These are phyloP conservation scores for Lachnum nothofagi DNA, from an alignment of 2,329 filamentous ascomycete species.

Conservation along the genomic window DNA sequence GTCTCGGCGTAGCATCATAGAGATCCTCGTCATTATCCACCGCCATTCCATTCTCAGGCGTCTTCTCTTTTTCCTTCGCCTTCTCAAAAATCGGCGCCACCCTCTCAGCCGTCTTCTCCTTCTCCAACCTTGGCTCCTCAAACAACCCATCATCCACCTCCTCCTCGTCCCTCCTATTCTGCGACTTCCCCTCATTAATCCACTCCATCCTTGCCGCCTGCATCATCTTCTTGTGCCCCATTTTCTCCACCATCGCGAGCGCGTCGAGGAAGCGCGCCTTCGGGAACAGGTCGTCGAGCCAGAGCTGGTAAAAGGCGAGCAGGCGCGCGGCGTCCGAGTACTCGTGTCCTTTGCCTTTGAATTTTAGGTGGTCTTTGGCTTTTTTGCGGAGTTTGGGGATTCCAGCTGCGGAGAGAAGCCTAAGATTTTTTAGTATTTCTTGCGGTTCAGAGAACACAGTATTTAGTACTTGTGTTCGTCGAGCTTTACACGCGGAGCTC, in stretches of 20 bases:
- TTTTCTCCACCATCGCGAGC: slow-evolving; percentile 83
- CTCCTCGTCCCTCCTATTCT: slow-evolving; percentile 29
- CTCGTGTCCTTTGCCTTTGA: slow-evolving; percentile 95
- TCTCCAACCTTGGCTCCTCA: slow-evolving; percentile 26
- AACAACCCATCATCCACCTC: slow-evolving; percentile 28
- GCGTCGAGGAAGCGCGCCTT: slow-evolving; percentile 92
- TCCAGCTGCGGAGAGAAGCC: slow-evolving; percentile 75
- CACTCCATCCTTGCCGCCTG: slow-evolving; percentile 71
- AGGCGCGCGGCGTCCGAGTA: slow-evolving; percentile 80
- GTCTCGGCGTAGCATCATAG: slow-evolving; percentile 49
- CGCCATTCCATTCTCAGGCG: slow-evolving; percentile 17
- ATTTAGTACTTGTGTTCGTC: slow-evolving; percentile 68
- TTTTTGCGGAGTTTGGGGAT: slow-evolving; percentile 75
- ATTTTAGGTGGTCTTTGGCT: slow-evolving; percentile 63
- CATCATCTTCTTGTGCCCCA: slow-evolving; percentile 78
- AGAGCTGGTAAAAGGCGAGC: slow-evolving; percentile 87
- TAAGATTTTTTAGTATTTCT: slow-evolving; percentile 33
- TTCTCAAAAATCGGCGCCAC: slow-evolving; percentile 38
- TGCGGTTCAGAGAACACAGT: slow-evolving; percentile 1
- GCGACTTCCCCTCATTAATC: slow-evolving; percentile 70
- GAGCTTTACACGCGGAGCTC: slow-evolving; percentile 74
- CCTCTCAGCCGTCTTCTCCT: slow-evolving; percentile 27
- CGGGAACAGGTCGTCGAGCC: slow-evolving; percentile 94
- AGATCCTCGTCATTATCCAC: slow-evolving; percentile 32
- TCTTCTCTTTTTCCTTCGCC: slow-evolving; percentile 20